Evolutionary conservation across 2,329 filamentous ascomycete species (phyloP).

Genomic region (Cladosporium oxysporum): DNA sequence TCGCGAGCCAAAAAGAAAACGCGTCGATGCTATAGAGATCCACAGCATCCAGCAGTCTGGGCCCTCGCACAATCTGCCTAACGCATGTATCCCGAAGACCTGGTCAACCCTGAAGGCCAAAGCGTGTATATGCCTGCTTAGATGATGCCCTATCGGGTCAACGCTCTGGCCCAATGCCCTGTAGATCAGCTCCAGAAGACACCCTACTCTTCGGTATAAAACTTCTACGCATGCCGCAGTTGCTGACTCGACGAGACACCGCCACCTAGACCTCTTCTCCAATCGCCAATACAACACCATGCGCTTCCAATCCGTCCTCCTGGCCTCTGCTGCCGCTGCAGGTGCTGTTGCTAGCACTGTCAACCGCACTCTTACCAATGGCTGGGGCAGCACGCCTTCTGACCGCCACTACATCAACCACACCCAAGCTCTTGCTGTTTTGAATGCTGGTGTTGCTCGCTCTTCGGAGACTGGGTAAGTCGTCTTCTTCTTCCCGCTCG

Average conservation of each 20-base stretch:
- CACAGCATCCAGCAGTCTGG: background rate
- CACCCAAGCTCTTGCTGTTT: conserved; percentile 28
- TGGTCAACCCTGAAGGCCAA: background rate
- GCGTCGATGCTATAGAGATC: background rate
- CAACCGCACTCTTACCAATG: conserved; percentile 31
- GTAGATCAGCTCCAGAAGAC: background rate
- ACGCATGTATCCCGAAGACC: background rate
- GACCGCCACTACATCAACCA: conserved; percentile 32
- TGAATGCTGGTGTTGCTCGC: conserved; percentile 28
- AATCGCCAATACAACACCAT: background rate
- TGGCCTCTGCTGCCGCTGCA: conserved; percentile 1
- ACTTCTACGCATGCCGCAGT: background rate
- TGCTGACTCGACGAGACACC: background rate
- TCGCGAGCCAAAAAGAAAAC: background rate
- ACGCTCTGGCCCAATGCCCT: background rate
- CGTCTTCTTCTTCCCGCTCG: background rate
- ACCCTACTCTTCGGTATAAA: background rate
- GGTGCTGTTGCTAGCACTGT: conserved; percentile 17
- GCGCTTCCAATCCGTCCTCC: conserved; percentile 1
- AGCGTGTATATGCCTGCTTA: conserved; percentile 1
- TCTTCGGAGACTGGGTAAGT: conserved; percentile 12
- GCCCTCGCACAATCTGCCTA: background rate
- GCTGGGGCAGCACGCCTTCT: conserved; percentile 27
- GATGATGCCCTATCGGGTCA: background rate
- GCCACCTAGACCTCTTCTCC: background rate